Evolutionary conservation across 306 rosid species (phyloP).

Genomic region (Crotalaria pallida): DNA sequence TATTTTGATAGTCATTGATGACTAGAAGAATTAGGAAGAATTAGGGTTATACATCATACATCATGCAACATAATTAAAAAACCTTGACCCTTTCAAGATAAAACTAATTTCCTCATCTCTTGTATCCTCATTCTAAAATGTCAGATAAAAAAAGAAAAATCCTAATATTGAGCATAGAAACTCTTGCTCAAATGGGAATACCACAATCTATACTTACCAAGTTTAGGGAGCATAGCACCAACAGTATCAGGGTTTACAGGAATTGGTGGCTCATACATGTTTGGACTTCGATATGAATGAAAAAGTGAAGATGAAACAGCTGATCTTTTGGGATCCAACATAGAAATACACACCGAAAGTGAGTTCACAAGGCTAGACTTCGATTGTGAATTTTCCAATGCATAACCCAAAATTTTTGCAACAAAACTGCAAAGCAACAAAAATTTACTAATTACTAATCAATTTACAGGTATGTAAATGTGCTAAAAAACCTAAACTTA

Average conservation of each 20-base stretch:
- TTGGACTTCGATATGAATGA: slow-evolving; percentile 81
- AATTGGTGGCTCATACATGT: slow-evolving; percentile 69
- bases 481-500: background rate
- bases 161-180: background rate
- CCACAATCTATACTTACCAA: slow-evolving; percentile 48
- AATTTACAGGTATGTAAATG: background rate
- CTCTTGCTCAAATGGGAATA: background rate
- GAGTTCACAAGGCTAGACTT: slow-evolving; percentile 86
- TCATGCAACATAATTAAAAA: background rate
- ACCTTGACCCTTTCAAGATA: background rate
- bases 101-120: slow-evolving; percentile 1
- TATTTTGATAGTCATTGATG: background rate
- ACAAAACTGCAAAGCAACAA: slow-evolving; percentile 62
- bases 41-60: too few relatives aligned
- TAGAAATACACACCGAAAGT: slow-evolving; percentile 84
- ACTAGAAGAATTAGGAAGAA: background rate
- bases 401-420: slow-evolving; percentile 72
- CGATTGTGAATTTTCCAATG: slow-evolving; percentile 74
- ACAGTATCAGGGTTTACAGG: slow-evolving; percentile 79
- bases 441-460: slow-evolving; percentile 14
- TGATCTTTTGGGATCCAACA: slow-evolving; percentile 91
- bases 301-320: slow-evolving; percentile 59
- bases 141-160: background rate
- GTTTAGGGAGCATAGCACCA: slow-evolving; percentile 87
- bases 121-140: background rate